phyloP scores from a whole-genome alignment of 2,329 filamentous ascomycete genomes.

The Volutella citrinella region DNA sequence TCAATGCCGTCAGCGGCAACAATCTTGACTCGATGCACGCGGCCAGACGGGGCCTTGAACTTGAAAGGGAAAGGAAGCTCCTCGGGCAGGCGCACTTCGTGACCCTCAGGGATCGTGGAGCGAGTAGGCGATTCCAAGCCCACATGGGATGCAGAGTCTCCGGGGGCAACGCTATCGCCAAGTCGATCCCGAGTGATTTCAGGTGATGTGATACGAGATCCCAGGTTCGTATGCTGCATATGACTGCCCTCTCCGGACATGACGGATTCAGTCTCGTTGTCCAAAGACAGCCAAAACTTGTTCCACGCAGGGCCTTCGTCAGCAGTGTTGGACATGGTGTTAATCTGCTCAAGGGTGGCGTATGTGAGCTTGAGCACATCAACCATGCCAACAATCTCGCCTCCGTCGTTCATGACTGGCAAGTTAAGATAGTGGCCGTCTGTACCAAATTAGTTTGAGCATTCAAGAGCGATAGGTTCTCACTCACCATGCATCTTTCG shows the following conservation, averaged over 20 bases:
- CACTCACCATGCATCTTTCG: slow-evolving; percentile 95
- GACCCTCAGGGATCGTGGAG: slow-evolving; percentile 52
- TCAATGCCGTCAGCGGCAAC: slow-evolving; percentile 75
- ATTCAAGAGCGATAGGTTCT: neutral
- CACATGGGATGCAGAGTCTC: slow-evolving; percentile 91
- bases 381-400: slow-evolving; percentile 99
- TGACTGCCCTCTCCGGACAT: slow-evolving; percentile 87
- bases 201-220: slow-evolving; percentile 75
- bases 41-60: slow-evolving; percentile 94
- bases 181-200: slow-evolving; percentile 70
- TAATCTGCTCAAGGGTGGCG: slow-evolving; percentile 95
- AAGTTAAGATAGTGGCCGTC: slow-evolving; percentile 98
- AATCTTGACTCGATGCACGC: slow-evolving; percentile 89
- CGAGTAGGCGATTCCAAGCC: slow-evolving; percentile 75
- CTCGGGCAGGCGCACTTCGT: slow-evolving; percentile 54
- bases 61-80: slow-evolving; percentile 94
- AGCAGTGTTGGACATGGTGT: slow-evolving; percentile 86
- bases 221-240: slow-evolving; percentile 59
- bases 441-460: slow-evolving; percentile 36
- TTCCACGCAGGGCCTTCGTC: slow-evolving; percentile 98
- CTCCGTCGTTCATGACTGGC: slow-evolving; percentile 95
- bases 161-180: slow-evolving; percentile 80
- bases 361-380: slow-evolving; percentile 98
- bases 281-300: slow-evolving; percentile 97
- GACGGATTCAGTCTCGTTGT: slow-evolving; percentile 93